Evolutionary conservation across 148 eudicot genomes (phyloP).

Genomic region (Chenopodium suecicum): DNA sequence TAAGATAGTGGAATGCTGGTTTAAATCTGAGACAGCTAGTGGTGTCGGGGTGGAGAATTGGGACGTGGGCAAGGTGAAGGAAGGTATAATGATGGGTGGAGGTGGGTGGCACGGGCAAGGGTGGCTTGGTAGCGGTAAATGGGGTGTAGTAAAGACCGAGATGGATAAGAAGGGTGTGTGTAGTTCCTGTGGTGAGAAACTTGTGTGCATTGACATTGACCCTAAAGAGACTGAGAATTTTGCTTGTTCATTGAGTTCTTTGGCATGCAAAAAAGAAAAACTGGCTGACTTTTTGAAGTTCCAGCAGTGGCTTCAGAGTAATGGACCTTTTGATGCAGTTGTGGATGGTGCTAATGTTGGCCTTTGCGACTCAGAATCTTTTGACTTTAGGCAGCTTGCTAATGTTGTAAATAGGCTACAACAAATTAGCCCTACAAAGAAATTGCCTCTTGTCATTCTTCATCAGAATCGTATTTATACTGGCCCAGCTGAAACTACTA

Average conservation of each 20-base stretch:
- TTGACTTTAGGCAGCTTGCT: constrained; percentile 63
- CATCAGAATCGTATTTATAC: constrained; percentile 61
- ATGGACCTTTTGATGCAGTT: constrained; percentile 95
- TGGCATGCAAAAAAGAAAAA: constrained; percentile 65
- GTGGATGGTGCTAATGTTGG: constrained; percentile 91
- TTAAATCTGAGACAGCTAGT: constrained; percentile 46
- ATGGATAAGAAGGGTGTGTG: constrained; percentile 69
- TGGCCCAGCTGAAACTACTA: constrained; percentile 60
- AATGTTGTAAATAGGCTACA: constrained; percentile 56
- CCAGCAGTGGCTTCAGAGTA: constrained; percentile 80
- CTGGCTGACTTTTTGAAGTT: constrained; percentile 54
- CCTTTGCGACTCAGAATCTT: constrained; percentile 37
- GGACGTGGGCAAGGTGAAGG: constrained; percentile 67
- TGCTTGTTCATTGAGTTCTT: constrained; percentile 58
- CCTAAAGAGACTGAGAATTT: constrained; percentile 77
- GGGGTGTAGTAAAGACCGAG: constrained; percentile 67
- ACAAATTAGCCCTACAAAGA: constrained; percentile 61
- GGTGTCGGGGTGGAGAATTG: constrained; percentile 59
- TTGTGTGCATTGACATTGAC: constrained; percentile 90
- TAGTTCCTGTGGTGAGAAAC: constrained; percentile 71
- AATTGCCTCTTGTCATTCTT: constrained; percentile 70
- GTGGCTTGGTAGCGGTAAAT: constrained; percentile 89
- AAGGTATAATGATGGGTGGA: constrained; percentile 74
- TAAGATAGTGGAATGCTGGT: constrained; percentile 67
- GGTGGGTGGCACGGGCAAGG: constrained; percentile 99